Percentiles rank a stretch among this genome's conserved stretches.
phyloP scores from a whole-genome alignment of 139 green algal genomes.

The Pleodorina starrii region DNA sequence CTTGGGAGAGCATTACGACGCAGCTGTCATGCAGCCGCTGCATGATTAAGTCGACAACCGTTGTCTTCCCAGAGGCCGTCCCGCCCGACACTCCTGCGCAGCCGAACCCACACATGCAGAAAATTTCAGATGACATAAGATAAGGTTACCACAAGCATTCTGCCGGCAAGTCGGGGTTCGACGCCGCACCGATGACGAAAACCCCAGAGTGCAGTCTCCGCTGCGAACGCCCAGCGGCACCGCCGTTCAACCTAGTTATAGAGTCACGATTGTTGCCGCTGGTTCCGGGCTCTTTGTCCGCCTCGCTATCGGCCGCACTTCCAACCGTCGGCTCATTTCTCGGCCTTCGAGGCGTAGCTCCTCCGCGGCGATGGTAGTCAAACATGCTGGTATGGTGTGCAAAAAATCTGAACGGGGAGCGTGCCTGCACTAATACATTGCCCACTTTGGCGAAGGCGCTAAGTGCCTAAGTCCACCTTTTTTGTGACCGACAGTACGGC shows the following conservation, averaged over 20 bases:
- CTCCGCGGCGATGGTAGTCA: neutral
- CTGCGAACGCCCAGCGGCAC: neutral
- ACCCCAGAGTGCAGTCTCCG: constrained; percentile 11
- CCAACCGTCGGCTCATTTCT: neutral
- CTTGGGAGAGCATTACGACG: constrained; percentile 86
- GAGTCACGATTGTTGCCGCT: neutral
- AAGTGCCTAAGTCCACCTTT: too few relatives aligned
- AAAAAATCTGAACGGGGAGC: too few relatives aligned
- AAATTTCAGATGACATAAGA: neutral
- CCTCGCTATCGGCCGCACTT: neutral
- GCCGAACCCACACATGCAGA: constrained; percentile 35
- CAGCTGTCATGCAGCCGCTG: constrained; percentile 59
- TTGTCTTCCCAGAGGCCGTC: constrained; percentile 70
- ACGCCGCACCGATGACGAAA: constrained; percentile 19
- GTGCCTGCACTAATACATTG: too few relatives aligned
- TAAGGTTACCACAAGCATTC: neutral
- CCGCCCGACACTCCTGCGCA: constrained; percentile 79
- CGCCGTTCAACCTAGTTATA: neutral
- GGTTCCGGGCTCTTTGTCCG: neutral
- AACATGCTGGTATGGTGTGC: neutral
- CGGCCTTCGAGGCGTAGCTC: neutral
- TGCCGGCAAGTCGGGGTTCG: neutral
- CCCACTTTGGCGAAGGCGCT: too few relatives aligned
- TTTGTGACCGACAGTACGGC: too few relatives aligned
- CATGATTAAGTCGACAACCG: constrained; percentile 2